These are phyloP conservation scores for Pelomyxa schiedti DNA, from an alignment of 78 protist species.

Conservation along the genomic window DNA sequence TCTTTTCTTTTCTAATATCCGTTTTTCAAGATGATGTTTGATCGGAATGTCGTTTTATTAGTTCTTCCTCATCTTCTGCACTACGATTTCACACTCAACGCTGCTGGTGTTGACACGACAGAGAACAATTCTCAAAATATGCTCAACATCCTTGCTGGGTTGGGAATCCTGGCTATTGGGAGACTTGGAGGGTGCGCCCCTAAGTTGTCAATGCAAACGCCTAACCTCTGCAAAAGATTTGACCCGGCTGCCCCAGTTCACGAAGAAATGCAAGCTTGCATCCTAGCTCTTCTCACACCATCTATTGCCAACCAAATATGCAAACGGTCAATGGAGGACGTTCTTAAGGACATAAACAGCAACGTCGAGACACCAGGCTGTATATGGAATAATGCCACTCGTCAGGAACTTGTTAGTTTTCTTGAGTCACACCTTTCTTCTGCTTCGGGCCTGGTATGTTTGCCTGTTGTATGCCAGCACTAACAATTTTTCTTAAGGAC, in stretches of 20 bases:
- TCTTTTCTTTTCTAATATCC: not conserved
- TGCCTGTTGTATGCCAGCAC: too few relatives aligned
- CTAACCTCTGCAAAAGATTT: not conserved
- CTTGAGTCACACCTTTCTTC: too few relatives aligned
- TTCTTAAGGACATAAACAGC: not conserved
- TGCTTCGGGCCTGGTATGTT: too few relatives aligned
- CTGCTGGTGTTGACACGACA: slow-evolving; percentile 1
- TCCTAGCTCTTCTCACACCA: not conserved
- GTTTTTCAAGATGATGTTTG: not conserved
- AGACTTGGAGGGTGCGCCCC: too few relatives aligned
- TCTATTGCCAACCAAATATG: not conserved
- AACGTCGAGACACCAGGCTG: not conserved
- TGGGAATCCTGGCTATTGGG: not conserved
- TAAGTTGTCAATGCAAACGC: too few relatives aligned
- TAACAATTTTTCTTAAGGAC: too few relatives aligned
- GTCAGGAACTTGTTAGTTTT: too few relatives aligned
- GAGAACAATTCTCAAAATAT: slow-evolving; percentile 15
- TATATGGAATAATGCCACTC: not conserved
- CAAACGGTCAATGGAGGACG: not conserved
- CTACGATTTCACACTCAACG: slow-evolving; percentile 51
- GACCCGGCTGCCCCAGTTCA: not conserved
- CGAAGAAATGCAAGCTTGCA: not conserved
- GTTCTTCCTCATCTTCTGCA: slow-evolving; percentile 4
- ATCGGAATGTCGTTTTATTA: slow-evolving; percentile 12
- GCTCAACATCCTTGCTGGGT: slow-evolving; percentile 6